Evolutionary conservation across 345 rosid genomes (phyloP).

Genomic region (Pseudoturritis turrita): DNA sequence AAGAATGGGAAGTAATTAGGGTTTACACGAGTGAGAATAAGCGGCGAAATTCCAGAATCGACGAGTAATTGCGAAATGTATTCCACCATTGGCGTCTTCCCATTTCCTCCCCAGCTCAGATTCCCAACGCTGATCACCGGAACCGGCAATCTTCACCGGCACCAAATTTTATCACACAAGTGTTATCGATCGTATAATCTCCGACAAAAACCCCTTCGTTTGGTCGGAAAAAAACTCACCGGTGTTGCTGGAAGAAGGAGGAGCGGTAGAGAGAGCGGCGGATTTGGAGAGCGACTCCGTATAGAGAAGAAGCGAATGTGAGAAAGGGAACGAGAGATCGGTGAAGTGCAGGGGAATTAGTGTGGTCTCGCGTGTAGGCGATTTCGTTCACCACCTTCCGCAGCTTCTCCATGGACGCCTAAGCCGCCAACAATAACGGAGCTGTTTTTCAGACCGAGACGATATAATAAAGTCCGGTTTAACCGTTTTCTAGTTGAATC

Average conservation of each 20-base stretch:
- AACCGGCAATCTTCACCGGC: constrained; percentile 56
- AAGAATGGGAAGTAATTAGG: background rate
- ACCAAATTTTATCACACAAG: background rate
- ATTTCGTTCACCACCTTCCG: constrained; percentile 50
- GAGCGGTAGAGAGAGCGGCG: constrained; percentile 51
- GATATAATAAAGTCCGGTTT: background rate
- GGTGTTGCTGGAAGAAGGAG: constrained; percentile 43
- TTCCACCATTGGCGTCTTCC: constrained; percentile 96
- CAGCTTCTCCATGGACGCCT: constrained; percentile 51
- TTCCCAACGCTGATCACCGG: constrained; percentile 91
- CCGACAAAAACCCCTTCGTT: background rate
- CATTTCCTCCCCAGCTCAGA: constrained; percentile 90
- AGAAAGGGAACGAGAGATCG: constrained; percentile 54
- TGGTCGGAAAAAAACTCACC: constrained; percentile 31
- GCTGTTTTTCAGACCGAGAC: background rate
- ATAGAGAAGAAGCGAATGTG: constrained; percentile 51
- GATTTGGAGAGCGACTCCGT: constrained; percentile 45
- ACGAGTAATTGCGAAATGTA: constrained; percentile 46
- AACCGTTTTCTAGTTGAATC: background rate
- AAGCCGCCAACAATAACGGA: too few relatives aligned
- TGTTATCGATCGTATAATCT: background rate
- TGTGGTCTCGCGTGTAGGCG: constrained; percentile 50
- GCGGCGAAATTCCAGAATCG: constrained; percentile 59
- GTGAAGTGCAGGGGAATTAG: constrained; percentile 39
- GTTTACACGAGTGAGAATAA: constrained; percentile 72